Evolutionary conservation across 306 rosid genomes (phyloP), one percentile per base, ranked within the genome.

Genomic region (Vigna hirtella): DNA sequence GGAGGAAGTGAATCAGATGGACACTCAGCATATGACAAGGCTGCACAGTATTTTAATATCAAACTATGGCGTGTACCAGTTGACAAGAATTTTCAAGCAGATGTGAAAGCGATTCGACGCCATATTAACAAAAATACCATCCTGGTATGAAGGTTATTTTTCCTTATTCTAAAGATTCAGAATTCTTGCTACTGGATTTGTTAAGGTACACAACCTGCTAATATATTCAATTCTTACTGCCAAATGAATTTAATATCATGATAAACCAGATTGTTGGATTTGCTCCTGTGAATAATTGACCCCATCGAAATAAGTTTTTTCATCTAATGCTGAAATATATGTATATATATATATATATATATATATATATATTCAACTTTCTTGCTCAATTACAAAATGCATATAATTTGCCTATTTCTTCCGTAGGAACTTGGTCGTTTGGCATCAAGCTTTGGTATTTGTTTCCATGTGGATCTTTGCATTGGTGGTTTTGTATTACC

Each of bases 401-500:
- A 48, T 58, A 79, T 65, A 17, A 74, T 75, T 66, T 84, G 80
- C 56, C 51, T 47, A 81, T 71, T 79, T 84, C 51, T 79, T 82
- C 65, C 13, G 42, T 86, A 94, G 98, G 98, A 94, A 79, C 97
- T 94, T 74, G 97, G 97, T 81, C 87, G 83, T 73, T 81, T 94
- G 80, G 98, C 98, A 65, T 88, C 91, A 83, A 86, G 86, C 81
- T 89, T 51, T 61, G 90, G 91, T 62, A 85, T 94, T 72, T 94
- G 98, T 84, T 91, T 94, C 61, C 98, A 94, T 61, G 97, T 94
- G 66, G 98, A 94, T 80, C 93, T 89, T 49, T 94, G 98, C 85
- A 97, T 94, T 79, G 98, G 97, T 15, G 97, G 98, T 59, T 92
- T 94, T 81, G 97, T 94, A 43, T 86, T 94, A 57, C 98, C 98